Conservation (phyloP, 192 early-diverging fungal genomes). For the Backusella psychrophila region DNA sequence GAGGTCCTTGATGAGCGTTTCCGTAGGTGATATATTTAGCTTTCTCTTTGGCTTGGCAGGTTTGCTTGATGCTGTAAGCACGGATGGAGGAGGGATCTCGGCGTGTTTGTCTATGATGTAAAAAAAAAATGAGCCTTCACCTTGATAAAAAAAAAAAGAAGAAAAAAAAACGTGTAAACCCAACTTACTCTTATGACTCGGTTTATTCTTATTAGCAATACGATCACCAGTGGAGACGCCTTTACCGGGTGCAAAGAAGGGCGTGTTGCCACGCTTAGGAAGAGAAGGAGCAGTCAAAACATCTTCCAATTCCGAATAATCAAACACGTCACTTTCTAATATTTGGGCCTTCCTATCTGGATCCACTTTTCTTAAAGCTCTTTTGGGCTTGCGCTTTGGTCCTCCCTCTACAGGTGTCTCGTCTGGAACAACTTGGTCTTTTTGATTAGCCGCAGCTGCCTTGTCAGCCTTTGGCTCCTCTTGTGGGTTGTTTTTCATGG, state of each 20-base stretch:
- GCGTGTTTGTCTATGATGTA: not conserved
- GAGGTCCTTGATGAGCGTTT: not conserved
- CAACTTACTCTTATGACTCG: not conserved
- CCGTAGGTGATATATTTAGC: not conserved
- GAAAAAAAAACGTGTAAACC: no score
- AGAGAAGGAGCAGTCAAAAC: not conserved
- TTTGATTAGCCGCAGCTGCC: not conserved
- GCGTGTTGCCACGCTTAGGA: not conserved
- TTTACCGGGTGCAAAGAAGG: not conserved
- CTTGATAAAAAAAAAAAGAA: no score
- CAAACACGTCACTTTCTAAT: not conserved
- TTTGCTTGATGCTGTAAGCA: not conserved
- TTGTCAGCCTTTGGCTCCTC: not conserved
- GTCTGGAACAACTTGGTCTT: not conserved
- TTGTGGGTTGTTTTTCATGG: not conserved
- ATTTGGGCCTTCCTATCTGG: not conserved
- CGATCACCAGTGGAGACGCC: not conserved
- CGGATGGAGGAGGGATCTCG: not conserved
- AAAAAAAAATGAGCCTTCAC: not conserved
- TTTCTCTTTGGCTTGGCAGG: not conserved
- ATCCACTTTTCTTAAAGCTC: not conserved
- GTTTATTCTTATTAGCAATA: not conserved
- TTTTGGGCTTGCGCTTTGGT: not conserved
- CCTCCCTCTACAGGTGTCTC: not conserved
- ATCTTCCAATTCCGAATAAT: not conserved